Evolutionary conservation across 306 rosid species (phyloP).

Genomic region (Lathyrus sativus): DNA sequence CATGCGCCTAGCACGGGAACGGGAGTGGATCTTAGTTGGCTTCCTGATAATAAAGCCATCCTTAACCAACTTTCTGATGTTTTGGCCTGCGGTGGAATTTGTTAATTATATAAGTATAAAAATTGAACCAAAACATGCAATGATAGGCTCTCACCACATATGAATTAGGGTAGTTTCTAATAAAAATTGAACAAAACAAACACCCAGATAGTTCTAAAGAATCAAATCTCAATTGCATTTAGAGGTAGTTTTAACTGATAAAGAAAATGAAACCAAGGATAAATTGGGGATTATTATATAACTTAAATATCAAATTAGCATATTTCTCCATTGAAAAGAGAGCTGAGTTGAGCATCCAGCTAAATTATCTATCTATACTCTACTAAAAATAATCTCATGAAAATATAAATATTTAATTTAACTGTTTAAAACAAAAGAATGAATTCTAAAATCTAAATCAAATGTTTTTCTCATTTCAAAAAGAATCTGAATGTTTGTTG

Average conservation of each 20-base stretch:
- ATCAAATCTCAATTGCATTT: background rate
- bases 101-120: background rate
- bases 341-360: background rate
- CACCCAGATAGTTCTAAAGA: too few relatives aligned
- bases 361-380: background rate
- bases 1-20: conserved; percentile 93
- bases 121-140: background rate
- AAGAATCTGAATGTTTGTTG: background rate
- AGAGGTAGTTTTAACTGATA: background rate
- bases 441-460: background rate
- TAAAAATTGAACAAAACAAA: too few relatives aligned
- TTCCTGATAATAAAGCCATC: conserved; percentile 96
- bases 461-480: background rate
- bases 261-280: background rate
- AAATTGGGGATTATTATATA: background rate
- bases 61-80: conserved; percentile 86
- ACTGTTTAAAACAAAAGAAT: background rate
- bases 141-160: background rate
- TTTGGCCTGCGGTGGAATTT: conserved; percentile 57
- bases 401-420: background rate
- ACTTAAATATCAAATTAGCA: background rate
- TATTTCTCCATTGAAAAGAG: background rate
- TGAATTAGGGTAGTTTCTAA: too few relatives aligned
- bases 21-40: conserved; percentile 95
- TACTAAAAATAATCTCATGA: background rate